A percentile compares a stretch with the other conserved stretches of the same genome.
Evolutionary conservation across 768 basidiomycete genomes (phyloP).

Genomic region (Hemileccinum rubropunctum): DNA sequence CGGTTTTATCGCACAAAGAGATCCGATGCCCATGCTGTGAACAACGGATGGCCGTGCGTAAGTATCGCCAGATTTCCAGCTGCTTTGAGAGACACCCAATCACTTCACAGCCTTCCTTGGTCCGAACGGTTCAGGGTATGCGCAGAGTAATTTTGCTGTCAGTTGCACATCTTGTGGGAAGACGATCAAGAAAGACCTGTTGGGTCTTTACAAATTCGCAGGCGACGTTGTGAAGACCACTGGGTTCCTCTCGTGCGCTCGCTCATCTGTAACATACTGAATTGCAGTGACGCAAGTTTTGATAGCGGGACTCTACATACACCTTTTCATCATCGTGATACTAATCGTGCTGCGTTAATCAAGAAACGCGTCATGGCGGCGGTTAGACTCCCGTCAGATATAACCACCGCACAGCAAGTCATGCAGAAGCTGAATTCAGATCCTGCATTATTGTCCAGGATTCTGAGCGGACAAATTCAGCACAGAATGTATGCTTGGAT

Average conservation of each 20-base stretch:
- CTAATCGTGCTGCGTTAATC: slow-evolving; percentile 19
- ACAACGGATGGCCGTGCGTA: slow-evolving; percentile 16
- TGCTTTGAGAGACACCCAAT: neutral
- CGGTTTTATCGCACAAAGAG: neutral
- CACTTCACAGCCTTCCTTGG: slow-evolving; percentile 36
- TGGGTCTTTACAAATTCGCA: slow-evolving; percentile 40
- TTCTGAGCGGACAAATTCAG: neutral
- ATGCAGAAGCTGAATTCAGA: slow-evolving; percentile 11
- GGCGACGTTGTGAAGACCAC: slow-evolving; percentile 29
- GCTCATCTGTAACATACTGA: too few relatives aligned
- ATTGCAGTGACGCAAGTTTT: neutral
- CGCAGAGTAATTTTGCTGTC: slow-evolving; percentile 39
- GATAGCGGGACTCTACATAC: slow-evolving; percentile 35
- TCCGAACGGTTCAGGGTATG: slow-evolving; percentile 41
- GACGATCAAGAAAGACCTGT: slow-evolving; percentile 37
- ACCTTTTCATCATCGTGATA: slow-evolving; percentile 15
- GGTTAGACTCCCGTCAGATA: neutral
- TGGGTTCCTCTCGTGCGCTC: slow-evolving; percentile 31
- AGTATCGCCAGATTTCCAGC: slow-evolving; percentile 1
- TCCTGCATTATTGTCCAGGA: slow-evolving; percentile 8
- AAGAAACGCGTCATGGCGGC: slow-evolving; percentile 10
- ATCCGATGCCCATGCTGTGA: neutral
- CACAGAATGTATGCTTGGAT: slow-evolving; percentile 17
- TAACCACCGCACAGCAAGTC: neutral
- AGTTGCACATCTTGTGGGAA: slow-evolving; percentile 36